These are phyloP conservation scores for Cicer cuneatum DNA, from an alignment of 306 rosid genomes.

Conservation along the genomic window DNA sequence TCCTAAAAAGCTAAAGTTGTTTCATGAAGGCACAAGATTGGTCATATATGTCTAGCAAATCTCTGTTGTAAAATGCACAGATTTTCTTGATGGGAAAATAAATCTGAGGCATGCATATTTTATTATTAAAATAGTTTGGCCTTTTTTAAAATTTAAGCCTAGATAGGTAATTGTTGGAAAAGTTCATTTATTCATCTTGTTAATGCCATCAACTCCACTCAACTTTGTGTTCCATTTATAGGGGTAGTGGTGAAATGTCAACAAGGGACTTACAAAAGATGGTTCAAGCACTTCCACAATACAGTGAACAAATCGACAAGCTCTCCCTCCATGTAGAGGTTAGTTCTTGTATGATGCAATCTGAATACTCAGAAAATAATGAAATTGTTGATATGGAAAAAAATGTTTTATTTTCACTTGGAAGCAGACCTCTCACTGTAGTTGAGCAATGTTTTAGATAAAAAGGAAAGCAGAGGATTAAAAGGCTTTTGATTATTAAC, in stretches of 20 bases:
- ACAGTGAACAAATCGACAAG: slow-evolving; percentile 99
- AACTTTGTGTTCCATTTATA: slow-evolving; percentile 50
- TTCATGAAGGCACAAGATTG: slow-evolving; percentile 20
- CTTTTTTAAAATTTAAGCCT: slow-evolving; percentile 31
- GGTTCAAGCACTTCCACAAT: slow-evolving; percentile 99
- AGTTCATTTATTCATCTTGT: slow-evolving; percentile 33
- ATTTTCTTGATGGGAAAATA: slow-evolving; percentile 32
- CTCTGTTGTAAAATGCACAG: slow-evolving; percentile 24
- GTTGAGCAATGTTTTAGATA: slow-evolving; percentile 3
- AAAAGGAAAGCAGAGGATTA: background rate
- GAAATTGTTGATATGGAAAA: slow-evolving; percentile 20
- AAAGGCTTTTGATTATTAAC: background rate
- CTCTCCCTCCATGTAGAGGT: slow-evolving; percentile 99
- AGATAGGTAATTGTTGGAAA: slow-evolving; percentile 31
- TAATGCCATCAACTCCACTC: slow-evolving; percentile 20
- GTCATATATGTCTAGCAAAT: slow-evolving; percentile 11
- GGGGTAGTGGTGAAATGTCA: slow-evolving; percentile 82
- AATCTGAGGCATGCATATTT: slow-evolving; percentile 10
- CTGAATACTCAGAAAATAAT: background rate
- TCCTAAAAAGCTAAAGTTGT: slow-evolving; percentile 34
- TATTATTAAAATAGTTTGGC: slow-evolving; percentile 19
- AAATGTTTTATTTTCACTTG: slow-evolving; percentile 14
- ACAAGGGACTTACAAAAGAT: slow-evolving; percentile 96
- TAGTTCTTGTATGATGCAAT: slow-evolving; percentile 48
- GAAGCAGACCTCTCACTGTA: slow-evolving; percentile 28